Evolutionary conservation across 108 stramenopile species (phyloP), one percentile per base, ranked within the genome.

Genomic region (Skeletonema potamos): DNA sequence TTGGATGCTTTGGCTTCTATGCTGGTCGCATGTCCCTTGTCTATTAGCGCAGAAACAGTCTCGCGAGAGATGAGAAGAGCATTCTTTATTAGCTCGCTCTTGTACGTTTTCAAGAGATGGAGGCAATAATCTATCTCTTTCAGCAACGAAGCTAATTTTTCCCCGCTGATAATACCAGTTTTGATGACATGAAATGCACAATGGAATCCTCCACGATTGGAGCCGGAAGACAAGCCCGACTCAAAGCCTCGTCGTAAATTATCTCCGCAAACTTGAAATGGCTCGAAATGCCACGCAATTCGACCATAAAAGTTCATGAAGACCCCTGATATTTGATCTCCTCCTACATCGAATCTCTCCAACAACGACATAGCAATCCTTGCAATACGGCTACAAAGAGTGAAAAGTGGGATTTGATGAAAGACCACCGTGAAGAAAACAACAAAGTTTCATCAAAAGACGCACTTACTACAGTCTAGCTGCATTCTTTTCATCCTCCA

Each of bases 61-160:
- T 67, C 41, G 27, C 63, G 64, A 62, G 34, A 71, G 27, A 59
- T 54, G 22, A 58, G 43, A 10, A 34, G 46, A 27, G 3, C 28
- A 51, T 27, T 17, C 32, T 9, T 66, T 20, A 15, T 30, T 15
- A 44, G 22, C 33, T 70, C 39, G 30, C 10, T 13, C 39, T 55
- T 54, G 30, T 59, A 62, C 20, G 27, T 51, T 34, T 27, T 20
- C 6, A 64, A 34, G 12, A 77, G 58, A 41, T 61, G 62, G n/a
- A 78, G 30, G 18, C 66, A 70, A 57, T 57, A 58, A 37, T 78
- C 64, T 1, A 78, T 46, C 59, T 70, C 59, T 9, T 65, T 55
- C 18, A 65, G 41, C 29, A 78, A 54, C 4, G 34, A 28, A 3
- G 54, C 46, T 58, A 77, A 30, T 13, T 65, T 77, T 27, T 27